Evolutionary conservation across 306 rosid species (phyloP).

Genomic region (Castanopsis chinensis): DNA sequence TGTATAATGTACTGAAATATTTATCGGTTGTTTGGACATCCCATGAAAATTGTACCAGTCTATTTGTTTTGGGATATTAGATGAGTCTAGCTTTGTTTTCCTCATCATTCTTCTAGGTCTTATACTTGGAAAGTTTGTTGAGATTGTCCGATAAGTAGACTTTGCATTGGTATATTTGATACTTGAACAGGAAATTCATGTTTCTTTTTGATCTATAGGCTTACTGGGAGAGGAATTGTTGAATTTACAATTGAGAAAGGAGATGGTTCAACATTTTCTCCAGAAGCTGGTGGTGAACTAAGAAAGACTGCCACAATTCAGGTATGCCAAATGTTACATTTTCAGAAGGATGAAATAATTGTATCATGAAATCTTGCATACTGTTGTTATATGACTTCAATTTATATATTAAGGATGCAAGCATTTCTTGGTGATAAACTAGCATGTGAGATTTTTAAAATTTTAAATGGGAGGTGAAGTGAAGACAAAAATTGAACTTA

Average conservation of each 20-base stretch:
- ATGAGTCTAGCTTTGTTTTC: too few species aligned
- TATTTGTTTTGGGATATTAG: too few species aligned
- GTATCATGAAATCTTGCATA: background rate
- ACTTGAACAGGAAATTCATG: background rate
- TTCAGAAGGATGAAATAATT: background rate
- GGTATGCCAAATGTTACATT: conserved; percentile 33
- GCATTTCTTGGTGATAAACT: background rate
- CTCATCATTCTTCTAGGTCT: too few species aligned
- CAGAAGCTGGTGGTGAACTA: conserved; percentile 70
- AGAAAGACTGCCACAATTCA: conserved; percentile 72
- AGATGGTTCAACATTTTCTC: conserved; percentile 81
- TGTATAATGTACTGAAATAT: background rate
- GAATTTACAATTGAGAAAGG: conserved; percentile 80
- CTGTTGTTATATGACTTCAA: background rate
- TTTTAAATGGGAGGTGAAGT: too few species aligned
- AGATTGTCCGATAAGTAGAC: background rate
- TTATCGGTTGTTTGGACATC: background rate
- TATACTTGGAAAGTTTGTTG: too few species aligned
- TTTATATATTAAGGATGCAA: background rate
- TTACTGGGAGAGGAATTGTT: conserved; percentile 84
- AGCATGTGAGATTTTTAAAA: too few species aligned
- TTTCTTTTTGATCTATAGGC: conserved; percentile 47
- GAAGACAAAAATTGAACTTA: too few species aligned
- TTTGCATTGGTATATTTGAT: background rate
- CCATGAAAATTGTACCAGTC: background rate